Evolutionary conservation across 2,329 filamentous ascomycete genomes (phyloP), one percentile per base, ranked within the genome.

Genomic region (Colletotrichum somersetense): DNA sequence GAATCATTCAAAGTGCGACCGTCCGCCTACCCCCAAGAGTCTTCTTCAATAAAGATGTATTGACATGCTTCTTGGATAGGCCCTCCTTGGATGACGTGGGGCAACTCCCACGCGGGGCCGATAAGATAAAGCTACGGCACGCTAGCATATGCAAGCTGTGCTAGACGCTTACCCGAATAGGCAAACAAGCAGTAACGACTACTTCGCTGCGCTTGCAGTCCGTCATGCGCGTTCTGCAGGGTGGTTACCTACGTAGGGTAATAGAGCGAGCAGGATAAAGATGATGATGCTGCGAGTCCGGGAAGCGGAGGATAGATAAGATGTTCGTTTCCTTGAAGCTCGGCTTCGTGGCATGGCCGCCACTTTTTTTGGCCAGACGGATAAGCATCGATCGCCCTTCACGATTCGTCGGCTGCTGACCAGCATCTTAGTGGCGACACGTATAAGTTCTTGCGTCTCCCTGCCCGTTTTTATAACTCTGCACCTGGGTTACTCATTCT

Each of bases 111-210:
- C 66, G 66, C 66, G 70, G 70, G 70, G 70, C 66, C 56, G 70
- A 72, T 72, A 72, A 72, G 70, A 72, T 72, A 70, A 69, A 69
- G 69, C 66, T 59, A 64, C 38, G 55, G 12, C 58, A 46, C 68
- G 69, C 66, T 70, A 69, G 38, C 40, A 70, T 55, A 72, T 70
- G 70, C 70, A 70, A 72, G 66, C 70, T 48, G 70, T 72, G 70
- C 56, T 69, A 62, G 56, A 50, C 66, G 70, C 70, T 72, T 72
- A 65, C 70, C 66, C 66, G 38, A 72, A 65, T 61, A 72, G 70
- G 70, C 62, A 72, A 72, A 69, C 61, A 20, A 67, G 66, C 42
- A 72, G 66, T 67, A 72, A 70, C 66, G 40, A 33, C 50, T 61
- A 72, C 70, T n/a, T 72, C 23, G 66, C 44, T 52, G 61, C 46